Evolutionary conservation across 805 yeast species (phyloP), one percentile per base, ranked within the genome.

Genomic region (Sugiyamaella floridensis): DNA sequence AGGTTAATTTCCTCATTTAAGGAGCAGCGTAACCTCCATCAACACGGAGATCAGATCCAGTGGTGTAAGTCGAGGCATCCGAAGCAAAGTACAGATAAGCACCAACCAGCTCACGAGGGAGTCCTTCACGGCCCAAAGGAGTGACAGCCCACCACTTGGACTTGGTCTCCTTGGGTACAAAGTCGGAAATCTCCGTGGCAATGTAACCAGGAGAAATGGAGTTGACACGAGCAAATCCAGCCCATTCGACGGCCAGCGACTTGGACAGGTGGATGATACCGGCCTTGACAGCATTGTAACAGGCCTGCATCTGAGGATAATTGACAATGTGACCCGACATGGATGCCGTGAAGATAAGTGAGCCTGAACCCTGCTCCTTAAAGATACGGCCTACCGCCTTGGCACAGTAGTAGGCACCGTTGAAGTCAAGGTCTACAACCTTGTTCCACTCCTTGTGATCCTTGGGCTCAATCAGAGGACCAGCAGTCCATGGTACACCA

Each of bases 321-420:
- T 89, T 89, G 62, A 82, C 93, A 62, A 89, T 83, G 71, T 83
- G 89, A 14, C 87, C 96, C 26, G 93, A 85, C 86, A 89, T 89
- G 41, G 95, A 86, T 4, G 95, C 89, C 4, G 97, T 89, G 69
- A 86, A 76, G 60, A 89, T 81, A 60, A 89, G 74, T 1, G 95
- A 84, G 32, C 97, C 96, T 54, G 69, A 70, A 15, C 86, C 85
- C 64, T 86, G 89, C 62, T 77, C 71, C 67, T 80, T 79, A 76
- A 89, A 89, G 53, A 83, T 75, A 58, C 72, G 73, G 48, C 96
- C 97, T 41, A 83, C 78, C 49, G 77, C 72, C 71, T 85, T 84
- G 55, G 95, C 84, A 64, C 90, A 79, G 70, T 85, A 85, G 72
- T 83, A 88, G 45, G 85, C 86, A 10, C 93, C 89, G 65, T 86